Conservation (phyloP, 306 rosid genomes). For the Pterocarpus santalinus region DNA sequence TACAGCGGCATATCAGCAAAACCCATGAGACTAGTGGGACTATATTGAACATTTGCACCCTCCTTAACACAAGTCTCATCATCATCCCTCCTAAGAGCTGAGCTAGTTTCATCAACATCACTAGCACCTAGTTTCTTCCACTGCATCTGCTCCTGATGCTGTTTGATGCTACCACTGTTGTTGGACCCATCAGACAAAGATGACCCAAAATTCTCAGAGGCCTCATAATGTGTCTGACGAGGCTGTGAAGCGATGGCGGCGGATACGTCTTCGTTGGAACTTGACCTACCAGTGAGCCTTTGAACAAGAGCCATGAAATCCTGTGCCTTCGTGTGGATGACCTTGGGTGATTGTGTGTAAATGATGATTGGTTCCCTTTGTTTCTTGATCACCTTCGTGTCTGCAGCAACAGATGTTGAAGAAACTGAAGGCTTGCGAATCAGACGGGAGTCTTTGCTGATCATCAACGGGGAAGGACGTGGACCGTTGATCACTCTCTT, state of each 20-base stretch:
- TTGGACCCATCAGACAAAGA: slow-evolving; percentile 48
- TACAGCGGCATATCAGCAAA: slow-evolving; percentile 67
- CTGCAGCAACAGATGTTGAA: neutral
- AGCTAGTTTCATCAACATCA: slow-evolving; percentile 51
- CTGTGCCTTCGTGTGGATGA: slow-evolving; percentile 74
- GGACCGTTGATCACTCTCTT: slow-evolving; percentile 58
- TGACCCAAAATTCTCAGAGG: slow-evolving; percentile 44
- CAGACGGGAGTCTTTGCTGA: slow-evolving; percentile 58
- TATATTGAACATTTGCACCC: slow-evolving; percentile 24
- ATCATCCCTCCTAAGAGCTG: slow-evolving; percentile 45
- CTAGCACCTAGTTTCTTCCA: neutral
- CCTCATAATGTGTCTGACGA: slow-evolving; percentile 23
- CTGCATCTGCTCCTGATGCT: neutral
- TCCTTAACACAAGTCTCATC: slow-evolving; percentile 14
- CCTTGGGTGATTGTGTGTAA: slow-evolving; percentile 80
- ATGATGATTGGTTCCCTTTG: slow-evolving; percentile 73
- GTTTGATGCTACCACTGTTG: neutral
- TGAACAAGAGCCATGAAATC: slow-evolving; percentile 93
- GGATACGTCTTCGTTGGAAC: slow-evolving; percentile 18
- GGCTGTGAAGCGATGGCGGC: neutral
- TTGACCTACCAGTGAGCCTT: slow-evolving; percentile 76
- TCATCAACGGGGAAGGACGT: slow-evolving; percentile 79
- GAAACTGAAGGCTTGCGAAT: slow-evolving; percentile 56
- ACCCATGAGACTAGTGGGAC: slow-evolving; percentile 5
- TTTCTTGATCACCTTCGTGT: neutral